A percentile compares a stretch with the other conserved stretches of the same genome.
phyloP scores from a whole-genome alignment of 2,329 filamentous ascomycete species.

The Aureobasidium sp. region DNA sequence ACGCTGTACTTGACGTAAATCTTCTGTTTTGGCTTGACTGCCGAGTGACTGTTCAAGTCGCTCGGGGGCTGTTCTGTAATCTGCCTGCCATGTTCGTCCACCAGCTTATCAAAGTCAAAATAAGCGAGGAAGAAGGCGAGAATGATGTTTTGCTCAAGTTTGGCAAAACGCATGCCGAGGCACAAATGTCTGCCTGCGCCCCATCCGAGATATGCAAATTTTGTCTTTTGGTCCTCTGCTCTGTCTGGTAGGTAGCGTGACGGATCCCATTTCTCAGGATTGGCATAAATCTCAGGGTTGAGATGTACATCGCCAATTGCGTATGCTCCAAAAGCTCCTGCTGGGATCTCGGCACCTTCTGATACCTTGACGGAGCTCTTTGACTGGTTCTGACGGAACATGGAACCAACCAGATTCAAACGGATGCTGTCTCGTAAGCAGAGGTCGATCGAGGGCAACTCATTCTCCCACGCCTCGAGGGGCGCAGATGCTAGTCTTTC shows the following conservation, averaged over 20 bases:
- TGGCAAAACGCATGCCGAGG: constrained; percentile 39
- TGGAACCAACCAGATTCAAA: constrained; percentile 38
- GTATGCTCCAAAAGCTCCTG: constrained; percentile 39
- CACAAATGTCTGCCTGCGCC: constrained; percentile 37
- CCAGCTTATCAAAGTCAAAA: constrained; percentile 37
- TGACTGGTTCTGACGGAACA: constrained; percentile 45
- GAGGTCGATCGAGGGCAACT: constrained; percentile 45
- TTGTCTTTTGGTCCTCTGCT: constrained; percentile 39
- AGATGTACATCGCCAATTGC: constrained; percentile 41
- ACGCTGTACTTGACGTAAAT: constrained; percentile 32
- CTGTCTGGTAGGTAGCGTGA: constrained; percentile 38
- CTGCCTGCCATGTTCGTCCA: constrained; percentile 32
- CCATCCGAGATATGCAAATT: constrained; percentile 20
- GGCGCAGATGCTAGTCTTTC: constrained; percentile 36
- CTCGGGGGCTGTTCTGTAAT: constrained; percentile 23
- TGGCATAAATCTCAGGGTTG: constrained; percentile 39
- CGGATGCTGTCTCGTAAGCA: constrained; percentile 48
- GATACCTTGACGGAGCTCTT: constrained; percentile 36
- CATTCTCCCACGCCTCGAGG: constrained; percentile 47
- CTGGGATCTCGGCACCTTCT: constrained; percentile 37
- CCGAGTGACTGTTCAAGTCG: constrained; percentile 31
- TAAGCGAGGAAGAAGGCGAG: constrained; percentile 41
- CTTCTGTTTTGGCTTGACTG: constrained; percentile 31
- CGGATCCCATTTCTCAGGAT: constrained; percentile 45
- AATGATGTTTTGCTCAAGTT: constrained; percentile 45